Evolutionary conservation across 495 filamentous ascomycete species (phyloP).

Genomic region (Amniculicola lignicola): DNA sequence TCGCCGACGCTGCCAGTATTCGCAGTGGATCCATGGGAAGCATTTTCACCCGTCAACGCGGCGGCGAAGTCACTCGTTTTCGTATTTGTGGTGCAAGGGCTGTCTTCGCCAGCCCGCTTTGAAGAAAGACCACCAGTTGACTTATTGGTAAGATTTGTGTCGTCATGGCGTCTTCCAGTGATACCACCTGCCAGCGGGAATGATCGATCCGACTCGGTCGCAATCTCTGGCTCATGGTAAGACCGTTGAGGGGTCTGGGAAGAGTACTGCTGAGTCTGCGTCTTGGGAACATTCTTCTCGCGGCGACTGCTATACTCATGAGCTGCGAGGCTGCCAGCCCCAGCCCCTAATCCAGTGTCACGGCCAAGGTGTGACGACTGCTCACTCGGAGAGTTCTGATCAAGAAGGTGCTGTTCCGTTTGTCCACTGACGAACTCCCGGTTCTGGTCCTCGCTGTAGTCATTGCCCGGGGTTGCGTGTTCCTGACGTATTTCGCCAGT

Average conservation of each 20-base stretch:
- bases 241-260: neutral
- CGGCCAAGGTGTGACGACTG: too few relatives aligned
- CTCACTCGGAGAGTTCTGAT: too few relatives aligned
- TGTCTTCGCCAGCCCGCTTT: neutral
- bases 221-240: neutral
- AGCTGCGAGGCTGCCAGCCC: neutral
- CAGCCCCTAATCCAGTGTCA: too few relatives aligned
- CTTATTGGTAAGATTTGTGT: neutral
- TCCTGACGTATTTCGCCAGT: too few relatives aligned
- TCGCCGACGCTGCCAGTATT: neutral
- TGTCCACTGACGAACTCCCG: too few relatives aligned
- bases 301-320: neutral
- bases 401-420: too few relatives aligned
- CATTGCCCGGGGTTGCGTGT: neutral
- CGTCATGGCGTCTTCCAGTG: neutral
- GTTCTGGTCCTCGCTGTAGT: too few relatives aligned
- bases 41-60: too few relatives aligned
- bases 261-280: too few relatives aligned
- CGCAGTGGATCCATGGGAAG: neutral
- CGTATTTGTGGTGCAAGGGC: too few relatives aligned
- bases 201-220: slow-evolving; percentile 9
- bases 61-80: too few relatives aligned
- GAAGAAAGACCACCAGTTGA: neutral
- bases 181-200: slow-evolving; percentile 28
- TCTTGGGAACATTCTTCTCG: neutral